Percentiles rank a stretch among this genome's conserved stretches.
Evolutionary conservation across 106 monocot genomes (phyloP).

Genomic region (Allium cepa): DNA sequence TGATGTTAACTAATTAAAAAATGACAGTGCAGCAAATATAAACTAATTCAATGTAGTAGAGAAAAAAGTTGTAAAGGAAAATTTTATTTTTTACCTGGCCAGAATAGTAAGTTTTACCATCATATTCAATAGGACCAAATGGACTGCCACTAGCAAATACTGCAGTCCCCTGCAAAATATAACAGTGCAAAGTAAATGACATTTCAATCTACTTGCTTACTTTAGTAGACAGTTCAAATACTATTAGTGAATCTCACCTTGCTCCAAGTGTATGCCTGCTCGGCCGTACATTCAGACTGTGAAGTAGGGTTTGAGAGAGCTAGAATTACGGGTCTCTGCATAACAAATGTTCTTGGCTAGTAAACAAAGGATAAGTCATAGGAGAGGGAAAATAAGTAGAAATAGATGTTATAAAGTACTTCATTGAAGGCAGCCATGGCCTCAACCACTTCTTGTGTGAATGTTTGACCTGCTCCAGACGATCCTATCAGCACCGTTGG

Average conservation of each 20-base stretch:
- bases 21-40: background rate
- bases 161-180: constrained; percentile 45
- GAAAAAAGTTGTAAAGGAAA: background rate
- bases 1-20: background rate
- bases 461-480: constrained; percentile 80
- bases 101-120: constrained; percentile 40
- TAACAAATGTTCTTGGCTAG: background rate
- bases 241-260: constrained; percentile 15
- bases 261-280: constrained; percentile 70
- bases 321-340: constrained; percentile 63
- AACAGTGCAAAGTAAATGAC: background rate
- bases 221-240: background rate
- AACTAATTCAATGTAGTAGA: background rate
- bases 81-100: constrained; percentile 46
- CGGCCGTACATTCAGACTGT: constrained; percentile 75
- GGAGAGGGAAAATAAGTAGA: background rate
- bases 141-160: constrained; percentile 90
- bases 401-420: constrained; percentile 18
- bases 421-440: constrained; percentile 91
- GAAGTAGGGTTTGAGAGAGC: constrained; percentile 74
- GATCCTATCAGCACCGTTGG: constrained; percentile 94
- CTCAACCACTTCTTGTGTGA: constrained; percentile 89
- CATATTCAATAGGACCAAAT: constrained; percentile 59
- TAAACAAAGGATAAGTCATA: background rate
- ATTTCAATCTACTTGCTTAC: background rate